These are phyloP conservation scores for Neurospora discreta DNA, from an alignment of 495 filamentous ascomycete genomes.

Conservation along the genomic window DNA sequence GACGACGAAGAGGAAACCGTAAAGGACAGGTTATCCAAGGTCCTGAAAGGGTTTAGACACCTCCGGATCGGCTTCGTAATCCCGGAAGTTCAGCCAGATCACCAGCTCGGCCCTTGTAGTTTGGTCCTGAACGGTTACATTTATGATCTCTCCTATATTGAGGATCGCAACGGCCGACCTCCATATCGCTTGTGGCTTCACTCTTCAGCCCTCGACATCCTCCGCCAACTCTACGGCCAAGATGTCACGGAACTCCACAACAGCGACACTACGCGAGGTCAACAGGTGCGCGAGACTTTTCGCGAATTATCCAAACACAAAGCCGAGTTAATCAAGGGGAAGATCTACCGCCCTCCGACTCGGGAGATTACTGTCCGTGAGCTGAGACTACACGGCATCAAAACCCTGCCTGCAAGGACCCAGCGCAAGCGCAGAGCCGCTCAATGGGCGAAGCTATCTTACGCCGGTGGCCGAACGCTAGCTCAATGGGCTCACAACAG, in stretches of 20 bases:
- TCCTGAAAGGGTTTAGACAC: not conserved
- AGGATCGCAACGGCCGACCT: not conserved
- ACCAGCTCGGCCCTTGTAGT: not conserved
- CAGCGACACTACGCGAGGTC: not conserved
- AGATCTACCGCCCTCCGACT: not conserved
- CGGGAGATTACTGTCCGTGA: not conserved
- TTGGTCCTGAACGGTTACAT: not conserved
- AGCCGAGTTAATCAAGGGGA: not conserved
- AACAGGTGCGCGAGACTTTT: not conserved
- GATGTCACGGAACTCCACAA: not conserved
- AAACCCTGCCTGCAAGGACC: not conserved
- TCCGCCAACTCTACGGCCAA: not conserved
- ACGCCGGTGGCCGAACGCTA: not conserved
- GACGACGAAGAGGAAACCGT: not conserved
- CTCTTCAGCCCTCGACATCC: not conserved
- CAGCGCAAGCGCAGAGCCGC: not conserved
- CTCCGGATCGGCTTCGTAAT: not conserved
- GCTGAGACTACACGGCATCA: not conserved
- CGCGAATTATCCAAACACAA: not conserved
- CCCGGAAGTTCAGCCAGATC: not conserved
- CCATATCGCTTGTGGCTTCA: not conserved
- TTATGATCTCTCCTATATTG: not conserved
- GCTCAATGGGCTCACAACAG: not conserved
- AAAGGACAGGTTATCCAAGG: not conserved
- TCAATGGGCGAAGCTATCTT: not conserved